A percentile compares a stretch with the other conserved stretches of the same genome.
phyloP scores from a whole-genome alignment of 495 filamentous ascomycete species.

The Oidiodendron maius region DNA sequence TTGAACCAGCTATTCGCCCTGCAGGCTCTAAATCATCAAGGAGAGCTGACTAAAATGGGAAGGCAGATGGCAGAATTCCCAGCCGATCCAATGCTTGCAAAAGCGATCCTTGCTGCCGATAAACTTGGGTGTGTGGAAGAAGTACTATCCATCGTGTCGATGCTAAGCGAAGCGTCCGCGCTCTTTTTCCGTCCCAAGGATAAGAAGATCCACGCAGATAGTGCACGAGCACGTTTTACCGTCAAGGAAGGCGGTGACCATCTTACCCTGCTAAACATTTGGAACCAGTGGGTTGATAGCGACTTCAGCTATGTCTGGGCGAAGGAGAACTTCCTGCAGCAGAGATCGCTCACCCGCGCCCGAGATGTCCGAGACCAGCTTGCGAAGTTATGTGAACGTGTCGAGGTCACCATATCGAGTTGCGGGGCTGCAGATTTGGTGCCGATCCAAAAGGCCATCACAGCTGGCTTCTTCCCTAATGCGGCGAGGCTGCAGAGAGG shows the following conservation, averaged over 20 bases:
- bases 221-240: conserved; percentile 87
- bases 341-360: conserved; percentile 76
- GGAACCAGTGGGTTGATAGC: conserved; percentile 92
- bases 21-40: conserved; percentile 82
- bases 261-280: conserved; percentile 87
- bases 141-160: conserved; percentile 88
- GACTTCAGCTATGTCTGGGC: conserved; percentile 89
- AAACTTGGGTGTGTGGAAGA: conserved; percentile 89
- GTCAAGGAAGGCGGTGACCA: conserved; percentile 91
- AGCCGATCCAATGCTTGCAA: conserved; percentile 88
- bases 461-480: conserved; percentile 92
- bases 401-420: conserved; percentile 72
- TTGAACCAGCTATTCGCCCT: conserved; percentile 91
- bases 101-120: conserved; percentile 84
- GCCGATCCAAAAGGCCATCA: conserved; percentile 82
- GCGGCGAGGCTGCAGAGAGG: conserved; percentile 79
- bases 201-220: conserved; percentile 94
- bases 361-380: conserved; percentile 93
- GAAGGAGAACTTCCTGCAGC: conserved; percentile 90
- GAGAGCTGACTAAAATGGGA: conserved; percentile 86
- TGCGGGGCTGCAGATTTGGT: conserved; percentile 63
- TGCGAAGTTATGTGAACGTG: conserved; percentile 87
- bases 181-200: conserved; percentile 97
- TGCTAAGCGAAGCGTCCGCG: conserved; percentile 83
- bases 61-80: conserved; percentile 97